Base-by-base conservation (phyloP, 73 alveolate species). In the Paramecium primaurelia region DNA sequence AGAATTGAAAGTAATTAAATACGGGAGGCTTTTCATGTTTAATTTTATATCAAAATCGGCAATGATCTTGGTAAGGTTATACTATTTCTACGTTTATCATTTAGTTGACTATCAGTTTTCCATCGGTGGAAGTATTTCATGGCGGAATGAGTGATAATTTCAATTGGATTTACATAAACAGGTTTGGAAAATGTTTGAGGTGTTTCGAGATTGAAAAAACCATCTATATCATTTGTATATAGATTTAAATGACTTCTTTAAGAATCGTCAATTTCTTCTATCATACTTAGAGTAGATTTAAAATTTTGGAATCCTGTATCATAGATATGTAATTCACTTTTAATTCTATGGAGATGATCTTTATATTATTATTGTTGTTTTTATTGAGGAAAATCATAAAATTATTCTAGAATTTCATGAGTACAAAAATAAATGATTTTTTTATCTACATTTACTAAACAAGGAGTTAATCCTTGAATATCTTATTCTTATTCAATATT, bases 211-310 rank as follows among this genome's bases (percentile, higher is more conserved):
- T 80, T 80, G 10, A 80, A 80, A 36, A 38, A 80, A 36, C 42
- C 75, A 42, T 80, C 91, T 7, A 80, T 0, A 22, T 80, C 91
- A 80, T 44, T 25, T 3, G 77, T 18, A 25, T 44, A 25, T 22
- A 42, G 18, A 14, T 45, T 80, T 45, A 11, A 36, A 16, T 40
- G 49, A 26, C 91, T 44, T 47, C 32, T 26, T 44, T 80, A 36
- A 8, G 91, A 80, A 20, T 80, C 73, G 8, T 80, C 91, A 0
- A 80, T 80, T 44, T 80, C 91, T 45, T 80, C 91, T 40, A 80
- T 80, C 91, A 80, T 80, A 25, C 75, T 44, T 9, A 80, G 37
- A 44, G 91, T 80, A 4, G 91, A 80, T 47, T 47, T 80, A 16
- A 80, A 80, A 25, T 80, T 40, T 20, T 44, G 20, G 36, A 45